Evolutionary conservation across 257 asterid genomes (phyloP).

Genomic region (Schizonepeta tenuifolia): DNA sequence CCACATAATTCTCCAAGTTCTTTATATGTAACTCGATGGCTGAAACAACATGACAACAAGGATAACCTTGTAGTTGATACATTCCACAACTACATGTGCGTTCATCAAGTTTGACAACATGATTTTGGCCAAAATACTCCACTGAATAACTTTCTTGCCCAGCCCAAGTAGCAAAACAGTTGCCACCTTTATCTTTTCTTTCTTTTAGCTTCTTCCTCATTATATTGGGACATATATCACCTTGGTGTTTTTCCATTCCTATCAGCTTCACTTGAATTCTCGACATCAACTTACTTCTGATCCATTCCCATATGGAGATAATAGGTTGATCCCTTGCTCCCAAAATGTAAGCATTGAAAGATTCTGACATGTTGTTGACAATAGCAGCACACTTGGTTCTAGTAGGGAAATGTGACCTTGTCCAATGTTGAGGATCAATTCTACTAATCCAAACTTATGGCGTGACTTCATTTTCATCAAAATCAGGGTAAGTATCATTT

Average conservation of each 20-base stretch:
- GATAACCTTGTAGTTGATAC: not conserved
- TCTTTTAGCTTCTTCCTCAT: not conserved
- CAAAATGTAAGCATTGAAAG: too few species aligned
- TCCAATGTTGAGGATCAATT: not conserved
- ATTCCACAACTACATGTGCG: not conserved
- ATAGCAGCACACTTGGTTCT: too few species aligned
- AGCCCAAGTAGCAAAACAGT: not conserved
- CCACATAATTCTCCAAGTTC: not conserved
- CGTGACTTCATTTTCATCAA: not conserved
- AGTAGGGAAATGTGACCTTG: not conserved
- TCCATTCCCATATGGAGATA: not conserved
- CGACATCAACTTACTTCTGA: not conserved
- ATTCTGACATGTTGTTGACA: too few species aligned
- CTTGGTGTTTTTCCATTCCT: not conserved
- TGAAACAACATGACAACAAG: not conserved
- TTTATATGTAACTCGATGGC: not conserved
- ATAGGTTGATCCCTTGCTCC: too few species aligned
- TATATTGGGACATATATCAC: not conserved
- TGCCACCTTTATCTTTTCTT: not conserved
- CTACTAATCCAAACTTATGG: not conserved
- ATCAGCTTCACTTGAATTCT: not conserved
- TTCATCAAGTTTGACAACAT: too few species aligned
- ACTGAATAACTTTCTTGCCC: not conserved
- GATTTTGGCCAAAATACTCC: not conserved
- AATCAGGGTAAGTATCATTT: not conserved